Evolutionary conservation across 306 rosid species (phyloP).

Genomic region (Aeschynomene evenia): DNA sequence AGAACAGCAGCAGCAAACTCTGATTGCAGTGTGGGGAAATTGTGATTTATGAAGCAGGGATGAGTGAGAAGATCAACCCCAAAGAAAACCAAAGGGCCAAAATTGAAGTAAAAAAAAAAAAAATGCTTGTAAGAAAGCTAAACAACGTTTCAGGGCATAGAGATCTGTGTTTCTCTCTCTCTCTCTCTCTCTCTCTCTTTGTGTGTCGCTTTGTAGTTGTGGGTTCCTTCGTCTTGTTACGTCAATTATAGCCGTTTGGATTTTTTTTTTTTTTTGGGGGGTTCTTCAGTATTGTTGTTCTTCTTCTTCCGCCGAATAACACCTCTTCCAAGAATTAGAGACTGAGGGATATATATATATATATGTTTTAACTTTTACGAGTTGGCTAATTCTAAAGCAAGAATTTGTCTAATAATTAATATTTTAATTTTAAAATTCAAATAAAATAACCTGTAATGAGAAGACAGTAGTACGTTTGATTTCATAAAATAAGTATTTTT

Average conservation of each 20-base stretch:
- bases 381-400: too few relatives aligned
- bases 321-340: slow-evolving; percentile 17
- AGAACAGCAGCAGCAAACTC: background rate
- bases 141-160: slow-evolving; percentile 8
- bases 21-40: background rate
- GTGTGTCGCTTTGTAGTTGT: background rate
- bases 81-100: slow-evolving; percentile 1
- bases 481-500: too few relatives aligned
- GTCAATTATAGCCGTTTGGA: slow-evolving; percentile 75
- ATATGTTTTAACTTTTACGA: too few relatives aligned
- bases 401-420: too few relatives aligned
- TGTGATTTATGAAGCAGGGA: background rate
- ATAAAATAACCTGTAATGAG: too few relatives aligned
- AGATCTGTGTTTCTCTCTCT: background rate
- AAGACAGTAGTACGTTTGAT: too few relatives aligned
- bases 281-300: background rate
- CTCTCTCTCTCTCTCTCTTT: background rate
- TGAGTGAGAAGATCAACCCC: slow-evolving; percentile 20
- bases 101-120: slow-evolving; percentile 22
- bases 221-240: slow-evolving; percentile 27
- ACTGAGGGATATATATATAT: background rate
- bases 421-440: too few relatives aligned
- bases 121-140: background rate
- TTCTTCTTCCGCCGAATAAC: slow-evolving; percentile 34
- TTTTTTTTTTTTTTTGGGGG: slow-evolving; percentile 20